phyloP scores from a whole-genome alignment of 2,329 filamentous ascomycete species.

The Macroventuria anomochaeta region DNA sequence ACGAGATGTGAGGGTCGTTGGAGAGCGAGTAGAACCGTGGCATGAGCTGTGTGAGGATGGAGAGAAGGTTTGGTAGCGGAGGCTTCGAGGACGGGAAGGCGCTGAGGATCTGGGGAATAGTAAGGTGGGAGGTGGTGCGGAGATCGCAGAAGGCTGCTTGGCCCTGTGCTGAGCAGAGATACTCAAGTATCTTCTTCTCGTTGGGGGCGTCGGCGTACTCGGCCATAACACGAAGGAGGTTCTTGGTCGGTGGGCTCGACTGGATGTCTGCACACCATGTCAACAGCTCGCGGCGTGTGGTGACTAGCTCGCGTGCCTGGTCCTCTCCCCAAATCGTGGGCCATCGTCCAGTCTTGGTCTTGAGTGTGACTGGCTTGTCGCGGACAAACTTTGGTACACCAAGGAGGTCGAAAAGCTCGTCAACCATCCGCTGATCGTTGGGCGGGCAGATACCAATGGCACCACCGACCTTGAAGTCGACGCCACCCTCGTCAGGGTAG shows the following conservation, averaged over 20 bases:
- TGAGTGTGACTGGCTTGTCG: slow-evolving; percentile 80
- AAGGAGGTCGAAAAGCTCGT: slow-evolving; percentile 82
- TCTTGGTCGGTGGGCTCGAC: slow-evolving; percentile 89
- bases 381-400: slow-evolving; percentile 81
- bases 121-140: slow-evolving; percentile 84
- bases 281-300: slow-evolving; percentile 87
- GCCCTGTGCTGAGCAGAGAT: slow-evolving; percentile 86
- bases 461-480: slow-evolving; percentile 95
- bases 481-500: slow-evolving; percentile 81
- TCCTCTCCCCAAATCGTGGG: slow-evolving; percentile 98
- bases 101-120: slow-evolving; percentile 81
- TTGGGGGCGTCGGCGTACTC: slow-evolving; percentile 80
- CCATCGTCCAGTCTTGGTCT: slow-evolving; percentile 84
- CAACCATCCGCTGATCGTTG: slow-evolving; percentile 77
- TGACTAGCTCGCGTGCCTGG: slow-evolving; percentile 80
- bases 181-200: slow-evolving; percentile 88
- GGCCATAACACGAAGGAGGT: slow-evolving; percentile 80
- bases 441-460: slow-evolving; percentile 93
- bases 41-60: slow-evolving; percentile 86
- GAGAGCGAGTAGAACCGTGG: slow-evolving; percentile 98
- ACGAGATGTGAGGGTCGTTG: slow-evolving; percentile 88
- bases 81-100: slow-evolving; percentile 93
- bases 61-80: slow-evolving; percentile 80
- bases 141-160: slow-evolving; percentile 92
- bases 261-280: slow-evolving; percentile 96